A percentile compares a stretch with the other conserved stretches of the same genome.
These are phyloP conservation scores for Aspergillus saccharolyticus DNA, from an alignment of 495 filamentous ascomycete species.

Conservation along the genomic window DNA sequence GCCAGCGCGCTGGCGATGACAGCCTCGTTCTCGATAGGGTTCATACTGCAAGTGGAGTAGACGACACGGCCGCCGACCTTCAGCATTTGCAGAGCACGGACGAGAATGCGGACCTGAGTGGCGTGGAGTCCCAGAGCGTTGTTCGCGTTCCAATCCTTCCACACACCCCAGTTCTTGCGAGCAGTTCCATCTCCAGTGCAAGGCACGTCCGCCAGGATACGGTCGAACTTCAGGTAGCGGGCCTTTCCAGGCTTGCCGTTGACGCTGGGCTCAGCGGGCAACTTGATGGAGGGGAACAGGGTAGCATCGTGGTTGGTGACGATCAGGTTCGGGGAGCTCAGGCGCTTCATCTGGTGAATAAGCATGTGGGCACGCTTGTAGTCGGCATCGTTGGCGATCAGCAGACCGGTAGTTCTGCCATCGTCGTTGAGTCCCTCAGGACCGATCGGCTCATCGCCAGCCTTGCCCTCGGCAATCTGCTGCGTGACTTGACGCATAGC, in stretches of 20 bases:
- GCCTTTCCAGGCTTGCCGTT: constrained; percentile 49
- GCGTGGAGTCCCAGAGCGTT: constrained; percentile 79
- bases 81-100: constrained; percentile 91
- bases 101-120: constrained; percentile 82
- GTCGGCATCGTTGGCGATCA: constrained; percentile 94
- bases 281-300: constrained; percentile 84
- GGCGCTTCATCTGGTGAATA: constrained; percentile 92
- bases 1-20: constrained; percentile 81
- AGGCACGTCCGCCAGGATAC: constrained; percentile 92
- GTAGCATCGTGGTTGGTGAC: constrained; percentile 98
- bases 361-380: constrained; percentile 95
- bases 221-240: constrained; percentile 90
- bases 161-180: constrained; percentile 85
- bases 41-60: constrained; percentile 98
- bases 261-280: constrained; percentile 48
- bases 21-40: constrained; percentile 96
- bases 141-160: constrained; percentile 86
- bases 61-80: constrained; percentile 92
- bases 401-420: constrained; percentile 80
- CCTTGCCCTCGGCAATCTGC: constrained; percentile 47
- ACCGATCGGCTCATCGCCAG: constrained; percentile 41
- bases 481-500: constrained; percentile 58
- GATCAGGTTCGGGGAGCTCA: constrained; percentile 93
- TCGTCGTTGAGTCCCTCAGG: constrained; percentile 62
- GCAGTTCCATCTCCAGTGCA: constrained; percentile 93